These are phyloP conservation scores for Agapanthus africanus DNA, from an alignment of 106 monocot genomes.

Conservation along the genomic window DNA sequence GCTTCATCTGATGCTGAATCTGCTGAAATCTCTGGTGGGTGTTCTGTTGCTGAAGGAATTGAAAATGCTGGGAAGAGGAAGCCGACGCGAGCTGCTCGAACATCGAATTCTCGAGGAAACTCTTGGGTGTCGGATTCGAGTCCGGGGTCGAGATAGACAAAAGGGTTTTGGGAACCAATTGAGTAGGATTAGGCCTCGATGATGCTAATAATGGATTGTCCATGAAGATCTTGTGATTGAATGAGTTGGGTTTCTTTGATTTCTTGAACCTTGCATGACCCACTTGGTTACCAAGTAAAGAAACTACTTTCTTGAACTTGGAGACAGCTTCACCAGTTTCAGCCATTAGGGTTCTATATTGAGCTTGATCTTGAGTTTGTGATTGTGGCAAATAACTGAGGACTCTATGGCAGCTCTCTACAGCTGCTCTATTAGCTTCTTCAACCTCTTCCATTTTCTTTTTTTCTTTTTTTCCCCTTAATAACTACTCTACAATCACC, in stretches of 20 bases:
- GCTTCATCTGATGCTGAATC: slow-evolving; percentile 60
- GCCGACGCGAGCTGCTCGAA: slow-evolving; percentile 8
- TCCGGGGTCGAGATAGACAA: slow-evolving; percentile 10
- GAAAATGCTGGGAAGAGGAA: slow-evolving; percentile 22
- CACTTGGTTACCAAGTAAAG: slow-evolving; percentile 44
- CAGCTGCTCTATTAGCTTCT: slow-evolving; percentile 62
- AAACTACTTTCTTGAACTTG: slow-evolving; percentile 57
- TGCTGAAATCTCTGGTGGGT: slow-evolving; percentile 35
- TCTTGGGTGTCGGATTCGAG: slow-evolving; percentile 18
- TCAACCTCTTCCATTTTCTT: slow-evolving; percentile 86
- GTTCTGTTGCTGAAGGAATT: slow-evolving; percentile 43
- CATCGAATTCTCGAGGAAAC: slow-evolving; percentile 25
- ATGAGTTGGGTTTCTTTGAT: slow-evolving; percentile 23
- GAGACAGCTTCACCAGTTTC: slow-evolving; percentile 64
- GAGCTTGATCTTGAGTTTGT: slow-evolving; percentile 42
- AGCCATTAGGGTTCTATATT: slow-evolving; percentile 23
- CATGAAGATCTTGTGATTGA: slow-evolving; percentile 41
- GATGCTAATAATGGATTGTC: slow-evolving; percentile 23
- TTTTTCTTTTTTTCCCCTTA: too few relatives aligned
- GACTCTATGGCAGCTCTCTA: slow-evolving; percentile 66
- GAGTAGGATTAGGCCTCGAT: slow-evolving; percentile 9
- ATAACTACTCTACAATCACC: not conserved
- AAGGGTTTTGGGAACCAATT: slow-evolving; percentile 21
- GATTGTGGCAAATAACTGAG: slow-evolving; percentile 52
- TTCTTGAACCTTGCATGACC: slow-evolving; percentile 72